Evolutionary conservation across 148 eudicot species (phyloP), one percentile per base, ranked within the genome.

Genomic region (Amaranthus cruentus): DNA sequence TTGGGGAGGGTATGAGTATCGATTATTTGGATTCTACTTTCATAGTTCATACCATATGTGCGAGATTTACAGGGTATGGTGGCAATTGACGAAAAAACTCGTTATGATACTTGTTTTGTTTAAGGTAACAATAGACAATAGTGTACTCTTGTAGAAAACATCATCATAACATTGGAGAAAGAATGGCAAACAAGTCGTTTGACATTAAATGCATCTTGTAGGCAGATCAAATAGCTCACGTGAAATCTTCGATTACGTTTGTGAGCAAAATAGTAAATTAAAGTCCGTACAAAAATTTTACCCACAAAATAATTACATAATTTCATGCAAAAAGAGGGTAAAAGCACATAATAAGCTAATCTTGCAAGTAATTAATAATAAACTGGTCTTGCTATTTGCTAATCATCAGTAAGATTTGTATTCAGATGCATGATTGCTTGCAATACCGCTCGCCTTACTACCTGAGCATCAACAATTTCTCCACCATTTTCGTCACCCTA

Each of bases 341-440:
- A 60, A 28, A 75, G 38, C 57, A 47, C 68, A 65, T 66, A 65
- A 68, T 76, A 42, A 68, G 63, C 59, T 64, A 64, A 50, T 47
- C 38, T 28, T 28, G 38, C 38, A 28, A 28, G 38, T 55, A 64
- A 11, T 38, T 50, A 14, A 14, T 74, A 69, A 62, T 68, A 59
- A 65, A 71, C 78, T 79, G 55, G 49, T 66, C 53, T 70, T 62
- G 56, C 65, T 86, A 84, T 0, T 28, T 28, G 38, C 38, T 28
- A 28, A 28, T 28, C 38, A 42, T 81, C 81, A 44, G 52, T 76
- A 66, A 62, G 85, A 42, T 2, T 62, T 78, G 82, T 83, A 51
- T 67, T 86, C 89, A 89, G 87, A 66, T 85, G 86, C 76, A 85
- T 84, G 79, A 91, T 87, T 5, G 97, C 97, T 12, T 83, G 84